Conservation (phyloP, 2,329 filamentous ascomycete species). For the Tolypocladium capitatum region DNA sequence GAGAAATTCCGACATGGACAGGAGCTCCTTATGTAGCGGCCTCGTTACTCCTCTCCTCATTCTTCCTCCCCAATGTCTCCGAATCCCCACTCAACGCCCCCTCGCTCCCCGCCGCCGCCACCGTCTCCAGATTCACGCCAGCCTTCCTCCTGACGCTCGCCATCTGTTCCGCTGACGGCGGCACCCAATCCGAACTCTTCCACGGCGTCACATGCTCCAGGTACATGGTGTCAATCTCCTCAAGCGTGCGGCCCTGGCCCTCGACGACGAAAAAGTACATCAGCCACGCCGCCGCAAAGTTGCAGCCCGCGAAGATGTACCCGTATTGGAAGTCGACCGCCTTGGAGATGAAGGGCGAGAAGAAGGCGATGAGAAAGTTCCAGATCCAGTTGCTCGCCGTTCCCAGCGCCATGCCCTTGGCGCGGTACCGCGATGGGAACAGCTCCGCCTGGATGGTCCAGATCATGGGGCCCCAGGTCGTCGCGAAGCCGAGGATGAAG, state of each 20-base stretch:
- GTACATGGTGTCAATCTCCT: slow-evolving; percentile 74
- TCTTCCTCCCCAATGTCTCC: not conserved
- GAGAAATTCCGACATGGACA: too few relatives aligned
- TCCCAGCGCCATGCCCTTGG: slow-evolving; percentile 45
- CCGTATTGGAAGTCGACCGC: slow-evolving; percentile 62
- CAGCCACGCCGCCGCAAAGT: slow-evolving; percentile 47
- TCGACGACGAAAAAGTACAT: slow-evolving; percentile 73
- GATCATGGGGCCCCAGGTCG: slow-evolving; percentile 53
- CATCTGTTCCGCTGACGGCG: slow-evolving; percentile 30
- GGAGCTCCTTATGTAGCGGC: slow-evolving; percentile 3
- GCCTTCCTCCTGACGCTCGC: slow-evolving; percentile 26
- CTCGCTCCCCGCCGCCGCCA: slow-evolving; percentile 1
- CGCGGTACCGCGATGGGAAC: slow-evolving; percentile 49
- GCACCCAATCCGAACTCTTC: slow-evolving; percentile 43
- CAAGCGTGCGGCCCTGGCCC: slow-evolving; percentile 57
- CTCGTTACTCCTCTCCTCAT: not conserved
- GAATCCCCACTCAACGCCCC: not conserved
- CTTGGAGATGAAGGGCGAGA: slow-evolving; percentile 64
- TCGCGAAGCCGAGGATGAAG: slow-evolving; percentile 53
- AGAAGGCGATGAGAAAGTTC: slow-evolving; percentile 67
- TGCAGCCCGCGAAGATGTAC: slow-evolving; percentile 63
- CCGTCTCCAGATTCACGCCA: slow-evolving; percentile 23
- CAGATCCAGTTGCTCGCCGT: slow-evolving; percentile 54
- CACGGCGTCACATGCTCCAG: slow-evolving; percentile 49
- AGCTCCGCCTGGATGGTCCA: slow-evolving; percentile 54